Evolutionary conservation across 2,329 filamentous ascomycete genomes (phyloP).

Genomic region (Colletotrichum zoysiae): DNA sequence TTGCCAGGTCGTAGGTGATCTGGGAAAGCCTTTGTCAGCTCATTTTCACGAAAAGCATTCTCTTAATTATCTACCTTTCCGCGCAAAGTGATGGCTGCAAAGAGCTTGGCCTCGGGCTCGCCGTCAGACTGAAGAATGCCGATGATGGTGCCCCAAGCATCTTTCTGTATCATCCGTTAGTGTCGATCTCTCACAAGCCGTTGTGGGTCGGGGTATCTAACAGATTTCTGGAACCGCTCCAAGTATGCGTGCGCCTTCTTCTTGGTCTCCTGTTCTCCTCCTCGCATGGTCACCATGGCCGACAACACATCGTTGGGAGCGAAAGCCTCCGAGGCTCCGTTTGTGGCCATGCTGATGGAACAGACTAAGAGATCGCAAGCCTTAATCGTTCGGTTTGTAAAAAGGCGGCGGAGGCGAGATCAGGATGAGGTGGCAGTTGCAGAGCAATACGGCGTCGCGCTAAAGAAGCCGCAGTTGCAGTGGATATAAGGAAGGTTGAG

Average conservation of each 20-base stretch:
- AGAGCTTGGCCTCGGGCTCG: conserved; percentile 88
- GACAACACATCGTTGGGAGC: conserved; percentile 81
- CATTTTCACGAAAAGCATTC: conserved; percentile 27
- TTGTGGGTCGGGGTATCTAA: conserved; percentile 61
- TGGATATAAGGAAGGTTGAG: conserved; percentile 1
- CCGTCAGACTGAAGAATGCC: conserved; percentile 86
- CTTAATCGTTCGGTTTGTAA: conserved; percentile 13
- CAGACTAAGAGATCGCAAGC: not conserved
- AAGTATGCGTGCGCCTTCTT: conserved; percentile 91
- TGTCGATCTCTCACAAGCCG: conserved; percentile 5
- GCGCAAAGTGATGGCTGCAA: conserved; percentile 96
- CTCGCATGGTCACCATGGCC: conserved; percentile 92
- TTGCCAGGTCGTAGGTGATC: conserved; percentile 93
- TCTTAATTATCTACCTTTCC: conserved; percentile 80
- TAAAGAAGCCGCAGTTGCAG: conserved; percentile 14
- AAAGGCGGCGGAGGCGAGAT: conserved; percentile 20
- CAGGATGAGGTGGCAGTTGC: conserved; percentile 23
- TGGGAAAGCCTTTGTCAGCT: conserved; percentile 53
- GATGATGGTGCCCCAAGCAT: conserved; percentile 92
- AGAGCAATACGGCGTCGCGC: conserved; percentile 25
- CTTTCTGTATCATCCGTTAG: conserved; percentile 68
- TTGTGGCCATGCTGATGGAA: conserved; percentile 73
- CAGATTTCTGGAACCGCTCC: conserved; percentile 97
- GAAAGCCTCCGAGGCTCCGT: conserved; percentile 77
- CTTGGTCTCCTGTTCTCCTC: conserved; percentile 84